A percentile compares a stretch with the other conserved stretches of the same genome.
Conservation (phyloP, 1,284 basidiomycete species). For the Ustilago crameri region DNA sequence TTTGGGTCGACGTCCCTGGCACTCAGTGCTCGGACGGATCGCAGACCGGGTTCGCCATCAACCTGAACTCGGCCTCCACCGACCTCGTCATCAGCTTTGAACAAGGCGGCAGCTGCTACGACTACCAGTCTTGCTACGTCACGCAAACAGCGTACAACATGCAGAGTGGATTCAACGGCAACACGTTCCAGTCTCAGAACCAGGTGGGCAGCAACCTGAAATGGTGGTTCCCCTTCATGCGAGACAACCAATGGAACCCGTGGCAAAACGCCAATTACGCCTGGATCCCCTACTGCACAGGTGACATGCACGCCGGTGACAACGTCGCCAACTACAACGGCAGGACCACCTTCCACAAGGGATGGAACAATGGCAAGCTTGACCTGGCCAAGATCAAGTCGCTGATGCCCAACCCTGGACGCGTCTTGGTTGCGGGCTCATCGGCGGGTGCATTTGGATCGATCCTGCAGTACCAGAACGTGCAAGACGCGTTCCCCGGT, state of each 20-base stretch:
- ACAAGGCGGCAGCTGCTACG: slow-evolving; percentile 35
- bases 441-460: slow-evolving; percentile 30
- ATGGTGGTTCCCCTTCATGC: slow-evolving; percentile 30
- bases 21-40: slow-evolving; percentile 30
- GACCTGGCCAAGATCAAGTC: slow-evolving; percentile 19
- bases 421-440: slow-evolving; percentile 18
- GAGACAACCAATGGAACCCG: slow-evolving; percentile 22
- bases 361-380: slow-evolving; percentile 17
- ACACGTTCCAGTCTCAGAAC: slow-evolving; percentile 15
- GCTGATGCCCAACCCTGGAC: slow-evolving; percentile 10
- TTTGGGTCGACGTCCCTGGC: slow-evolving; percentile 30
- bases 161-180: slow-evolving; percentile 6
- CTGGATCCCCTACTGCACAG: slow-evolving; percentile 38
- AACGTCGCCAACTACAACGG: slow-evolving; percentile 27
- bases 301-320: slow-evolving; percentile 33
- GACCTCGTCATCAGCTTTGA: slow-evolving; percentile 29
- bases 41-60: slow-evolving; percentile 27
- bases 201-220: slow-evolving; percentile 10
- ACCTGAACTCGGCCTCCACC: slow-evolving; percentile 17
- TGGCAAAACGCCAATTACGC: slow-evolving; percentile 28
- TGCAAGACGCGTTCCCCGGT: slow-evolving; percentile 16
- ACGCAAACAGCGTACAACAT: slow-evolving; percentile 29
- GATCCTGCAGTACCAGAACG: slow-evolving; percentile 35
- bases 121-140: slow-evolving; percentile 30
- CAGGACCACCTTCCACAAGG: slow-evolving; percentile 14